Evolutionary conservation across 2,329 filamentous ascomycete genomes (phyloP), one percentile per base, ranked within the genome.

Genomic region (Calonectria pseudoreteaudii): DNA sequence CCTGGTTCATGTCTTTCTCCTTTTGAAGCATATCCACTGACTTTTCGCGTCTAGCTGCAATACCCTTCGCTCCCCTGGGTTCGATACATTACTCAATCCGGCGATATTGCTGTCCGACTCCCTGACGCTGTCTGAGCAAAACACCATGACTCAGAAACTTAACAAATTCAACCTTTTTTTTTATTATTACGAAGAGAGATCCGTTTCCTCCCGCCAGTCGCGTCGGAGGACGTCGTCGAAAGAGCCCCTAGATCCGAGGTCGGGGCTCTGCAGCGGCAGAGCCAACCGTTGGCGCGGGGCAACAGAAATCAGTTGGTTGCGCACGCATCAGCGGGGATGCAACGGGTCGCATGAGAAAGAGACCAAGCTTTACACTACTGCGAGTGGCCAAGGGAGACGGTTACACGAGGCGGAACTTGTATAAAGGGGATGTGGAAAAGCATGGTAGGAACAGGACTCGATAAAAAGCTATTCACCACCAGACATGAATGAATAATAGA

Each of bases 21-120:
- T 10, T 14, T 41, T 11, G 26, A 8, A 11, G 31, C 67, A 58
- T n/a, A 20, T 20, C 14, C 31, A 44, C 73, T 79, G 65, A 77
- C 60, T 65, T 30, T 6, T 34, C 20, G 20, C 11, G 20, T 7
- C 1, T 11, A 98, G 96, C 87, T 98, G 77, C 97, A 99, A 97
- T 99, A 99, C 84, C 96, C 96, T 5, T 98, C 96, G 28, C 88
- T 98, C 68, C 97, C 97, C 0, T 99, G 97, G 97, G 97, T 99
- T 31, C 92, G 97, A 82, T 99, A 99, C 86, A 99, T 99, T 82
- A 99, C 96, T 77, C 97, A 98, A 86, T 98, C 95, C 18, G 96
- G 96, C 78, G 96, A 98, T 84, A 98, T 98, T 83, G 95, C 96
- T 31, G 96, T 98, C 74, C 91, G 96, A 80, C 90, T 98, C 85